Base-by-base conservation (phyloP, 2,329 filamentous ascomycete genomes). In the Xenoacremonium recifei region DNA sequence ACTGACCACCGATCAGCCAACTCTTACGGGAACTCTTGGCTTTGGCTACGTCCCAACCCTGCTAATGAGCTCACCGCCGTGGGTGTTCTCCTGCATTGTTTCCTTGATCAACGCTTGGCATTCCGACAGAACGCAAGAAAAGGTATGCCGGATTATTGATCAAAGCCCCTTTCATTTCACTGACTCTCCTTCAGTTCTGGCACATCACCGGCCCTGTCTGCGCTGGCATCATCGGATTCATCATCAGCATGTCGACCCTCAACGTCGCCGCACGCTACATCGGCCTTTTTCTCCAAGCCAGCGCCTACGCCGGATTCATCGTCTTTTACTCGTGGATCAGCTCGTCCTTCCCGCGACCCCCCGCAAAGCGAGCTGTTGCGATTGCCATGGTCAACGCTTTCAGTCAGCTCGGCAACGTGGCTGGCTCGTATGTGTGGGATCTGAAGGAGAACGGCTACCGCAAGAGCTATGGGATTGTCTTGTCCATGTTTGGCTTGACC, bases 381-480 rank as follows among this genome's bases (percentile, higher is more conserved):
- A 76, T 82, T 33, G 78, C 78, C 42, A 70, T 81, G 59, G 75
- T 82, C 66, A 82, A 82, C 58, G 77, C 70, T 43, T 75, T 77
- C 62, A 71, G 69, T 30, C 77, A 79, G 64, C 66, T 80, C 3
- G 77, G 77, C 39, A 80, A 79, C 54, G 70, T 80, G 1, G 79
- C 80, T 0, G 80, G 80, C 3, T 77, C 73, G 0, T 84, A 84
- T 53, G 80, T 84, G 3, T 84, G 80, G 80, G 65, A 71, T 39
- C 68, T 84, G 37, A 64, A 69, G 18, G 78, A 72, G 0, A 74
- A 84, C 47, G 81, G 81, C 0, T 84, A 72, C 67, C 73, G 80
- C 49, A 75, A 79, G 65, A 82, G 78, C 47, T 84, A 84, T 53
- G 80, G 78, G 4, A 80, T 85, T 42, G 81, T 84, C 5, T 73